These are phyloP conservation scores for Rhipidocladum racemiflorum DNA, from an alignment of 176 grass and related monocot species.

Conservation along the genomic window DNA sequence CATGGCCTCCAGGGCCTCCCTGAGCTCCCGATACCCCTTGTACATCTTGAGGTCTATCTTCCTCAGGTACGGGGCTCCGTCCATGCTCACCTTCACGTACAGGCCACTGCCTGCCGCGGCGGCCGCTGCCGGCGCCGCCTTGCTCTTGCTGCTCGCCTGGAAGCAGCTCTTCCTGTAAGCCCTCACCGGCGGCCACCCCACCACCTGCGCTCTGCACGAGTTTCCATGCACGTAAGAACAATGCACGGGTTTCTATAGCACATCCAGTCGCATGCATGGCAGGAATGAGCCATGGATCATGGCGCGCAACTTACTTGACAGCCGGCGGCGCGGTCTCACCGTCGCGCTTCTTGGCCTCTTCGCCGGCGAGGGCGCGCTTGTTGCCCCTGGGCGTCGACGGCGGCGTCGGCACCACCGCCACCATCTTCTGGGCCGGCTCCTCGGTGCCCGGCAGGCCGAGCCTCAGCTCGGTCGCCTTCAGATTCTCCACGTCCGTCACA, in stretches of 20 bases:
- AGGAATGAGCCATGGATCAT: background rate
- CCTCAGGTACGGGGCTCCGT: constrained; percentile 74
- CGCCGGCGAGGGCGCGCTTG: constrained; percentile 47
- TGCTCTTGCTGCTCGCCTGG: constrained; percentile 44
- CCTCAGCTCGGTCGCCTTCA: constrained; percentile 86
- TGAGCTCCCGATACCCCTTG: constrained; percentile 80
- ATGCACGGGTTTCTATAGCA: background rate
- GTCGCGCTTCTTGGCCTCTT: constrained; percentile 28
- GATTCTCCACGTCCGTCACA: constrained; percentile 44
- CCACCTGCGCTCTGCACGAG: constrained; percentile 63
- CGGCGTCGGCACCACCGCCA: background rate
- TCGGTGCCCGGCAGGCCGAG: constrained; percentile 79
- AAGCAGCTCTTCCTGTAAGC: constrained; percentile 91
- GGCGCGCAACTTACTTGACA: constrained; percentile 37
- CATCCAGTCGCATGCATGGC: background rate
- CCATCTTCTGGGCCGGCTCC: background rate
- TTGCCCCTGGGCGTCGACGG: constrained; percentile 26
- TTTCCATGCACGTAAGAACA: background rate
- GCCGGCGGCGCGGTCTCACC: constrained; percentile 27
- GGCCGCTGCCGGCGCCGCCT: background rate
- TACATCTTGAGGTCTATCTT: constrained; percentile 82
- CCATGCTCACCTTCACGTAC: constrained; percentile 97
- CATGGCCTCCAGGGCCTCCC: constrained; percentile 79
- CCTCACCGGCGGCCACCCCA: constrained; percentile 88
- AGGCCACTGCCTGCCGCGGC: background rate